Base-by-base conservation (phyloP, 2,329 filamentous ascomycete genomes). In the Dissoconium aciculare region DNA sequence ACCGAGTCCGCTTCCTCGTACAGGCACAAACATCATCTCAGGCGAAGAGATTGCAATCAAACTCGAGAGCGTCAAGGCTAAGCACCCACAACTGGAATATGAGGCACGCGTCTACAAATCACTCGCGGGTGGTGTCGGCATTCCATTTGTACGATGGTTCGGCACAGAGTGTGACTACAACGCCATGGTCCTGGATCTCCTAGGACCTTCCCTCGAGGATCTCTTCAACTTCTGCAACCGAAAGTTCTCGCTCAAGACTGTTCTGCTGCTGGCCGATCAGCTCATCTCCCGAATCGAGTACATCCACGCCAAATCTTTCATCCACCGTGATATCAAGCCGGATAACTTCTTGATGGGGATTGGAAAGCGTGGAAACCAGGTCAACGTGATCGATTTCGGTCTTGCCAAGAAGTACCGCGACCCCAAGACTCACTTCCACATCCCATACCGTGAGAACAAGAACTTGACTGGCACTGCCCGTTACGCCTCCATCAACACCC, bases 201-300 rank as follows among this genome's bases (percentile, higher is more conserved):
- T 98, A 35, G 89, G 89, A 23, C 89, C 89, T 45, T 89, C 79
- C 52, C 64, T 98, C 60, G 89, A 98, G 63, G 89, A 98, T 56
- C 71, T 98, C 17, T 98, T 98, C 81, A 95, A 98, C 73, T 95
- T 95, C 62, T 98, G 89, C 75, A 95, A 95, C 75, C 80, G 89
- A 60, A 95, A 95, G 60, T 98, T 95, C 67, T 94, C 89, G 9
- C 66, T 98, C 46, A 98, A 98, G 78, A 98, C 89, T 1, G 89
- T 98, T 15, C 71, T 98, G 26, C 74, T 98, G 15, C 73, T 98
- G 29, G 89, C 89, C 54, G 89, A 98, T 52, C 89, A 98, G 66
- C 77, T 94, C 59, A 95, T 98, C 58, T 95, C 87, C 44, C 85
- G 89, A 51, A 94, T 98, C 60, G 89, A 98, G 64, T 95, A 95